Evolutionary conservation across 306 rosid species (phyloP), one percentile per base, ranked within the genome.

Genomic region (Malus fusca): DNA sequence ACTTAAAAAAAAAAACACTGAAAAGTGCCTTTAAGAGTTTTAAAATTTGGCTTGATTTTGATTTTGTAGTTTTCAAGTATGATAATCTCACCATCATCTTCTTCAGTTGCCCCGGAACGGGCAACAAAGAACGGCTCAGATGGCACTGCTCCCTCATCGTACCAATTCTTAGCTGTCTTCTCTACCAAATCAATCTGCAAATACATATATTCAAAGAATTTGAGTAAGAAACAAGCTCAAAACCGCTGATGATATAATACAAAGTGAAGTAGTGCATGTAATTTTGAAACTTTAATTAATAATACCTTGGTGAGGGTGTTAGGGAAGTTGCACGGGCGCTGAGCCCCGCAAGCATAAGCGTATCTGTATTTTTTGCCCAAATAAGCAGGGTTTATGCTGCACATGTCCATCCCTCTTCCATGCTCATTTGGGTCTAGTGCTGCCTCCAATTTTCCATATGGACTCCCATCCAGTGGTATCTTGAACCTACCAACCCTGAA

Each of bases 261-360:
- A 56, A 21, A 11, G 13, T 21, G 62, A 8, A 56, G 62, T 22
- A 21, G 13, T 9, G 23, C 13, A 56, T 56, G 13, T 48, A 48
- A 48, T 22, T 22, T 23, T 58, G 30, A 4, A 58, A 4, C 22
- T 26, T 69, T 21, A 31, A 26, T 44, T 33, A 28, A 7, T 40
- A 40, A 83, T 26, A 61, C 99, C 97, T 95, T 95, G 44, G 97
- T 92, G 82, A 95, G 89, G 52, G 96, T 90, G 87, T 95, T 95
- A 78, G 99, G 99, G 55, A 92, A 95, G 75, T 95, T 89, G 88
- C 99, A 95, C 53, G 99, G 99, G 68, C 99, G 91, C 14, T 70
- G 72, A n/a, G 99, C 99, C 62, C 99, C 99, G 85, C 96, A 92
- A 42, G 97, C 99, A 74, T 92, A 95, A 40, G 97, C 91, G 75